Conservation (phyloP, 192 early-diverging fungal genomes). For the Linderina pennispora region DNA sequence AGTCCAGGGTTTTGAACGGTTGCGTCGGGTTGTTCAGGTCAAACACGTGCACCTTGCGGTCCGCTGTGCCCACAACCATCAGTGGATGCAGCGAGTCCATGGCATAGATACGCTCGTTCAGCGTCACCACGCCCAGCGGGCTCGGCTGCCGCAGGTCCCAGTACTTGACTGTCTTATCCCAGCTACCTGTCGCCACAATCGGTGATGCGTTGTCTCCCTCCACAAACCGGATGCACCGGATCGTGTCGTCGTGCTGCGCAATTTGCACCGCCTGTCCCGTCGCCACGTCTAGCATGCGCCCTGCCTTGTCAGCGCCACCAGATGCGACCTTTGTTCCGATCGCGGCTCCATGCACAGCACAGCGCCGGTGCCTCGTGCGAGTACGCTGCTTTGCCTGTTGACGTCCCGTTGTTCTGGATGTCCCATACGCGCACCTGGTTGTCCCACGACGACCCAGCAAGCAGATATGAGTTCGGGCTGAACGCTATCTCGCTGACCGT, state of each 20-base stretch:
- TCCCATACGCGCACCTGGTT: slow-evolving; percentile 83
- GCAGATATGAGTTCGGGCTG: slow-evolving; percentile 71
- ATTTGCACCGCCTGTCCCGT: slow-evolving; percentile 80
- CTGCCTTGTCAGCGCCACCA: slow-evolving; percentile 86
- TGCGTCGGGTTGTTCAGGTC: slow-evolving; percentile 71
- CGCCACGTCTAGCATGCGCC: slow-evolving; percentile 73
- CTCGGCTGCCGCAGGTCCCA: slow-evolving; percentile 83
- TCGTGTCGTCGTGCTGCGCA: slow-evolving; percentile 86
- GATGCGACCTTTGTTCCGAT: slow-evolving; percentile 88
- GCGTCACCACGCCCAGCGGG: slow-evolving; percentile 63
- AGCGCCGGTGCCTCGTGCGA: slow-evolving; percentile 78
- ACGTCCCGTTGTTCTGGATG: slow-evolving; percentile 67
- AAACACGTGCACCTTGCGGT: slow-evolving; percentile 75
- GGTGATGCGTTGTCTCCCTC: slow-evolving; percentile 53
- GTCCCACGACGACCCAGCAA: slow-evolving; percentile 91
- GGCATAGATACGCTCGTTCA: slow-evolving; percentile 86
- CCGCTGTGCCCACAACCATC: slow-evolving; percentile 90
- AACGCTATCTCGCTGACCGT: slow-evolving; percentile 75
- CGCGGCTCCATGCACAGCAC: slow-evolving; percentile 72
- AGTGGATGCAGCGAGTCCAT: slow-evolving; percentile 80
- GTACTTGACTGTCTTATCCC: slow-evolving; percentile 97
- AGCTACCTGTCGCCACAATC: slow-evolving; percentile 83
- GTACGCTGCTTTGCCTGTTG: slow-evolving; percentile 73
- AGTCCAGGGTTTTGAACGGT: slow-evolving; percentile 60
- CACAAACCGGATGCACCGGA: slow-evolving; percentile 72